phyloP scores from a whole-genome alignment of 306 rosid species.

The Trifolium fragiferum region DNA sequence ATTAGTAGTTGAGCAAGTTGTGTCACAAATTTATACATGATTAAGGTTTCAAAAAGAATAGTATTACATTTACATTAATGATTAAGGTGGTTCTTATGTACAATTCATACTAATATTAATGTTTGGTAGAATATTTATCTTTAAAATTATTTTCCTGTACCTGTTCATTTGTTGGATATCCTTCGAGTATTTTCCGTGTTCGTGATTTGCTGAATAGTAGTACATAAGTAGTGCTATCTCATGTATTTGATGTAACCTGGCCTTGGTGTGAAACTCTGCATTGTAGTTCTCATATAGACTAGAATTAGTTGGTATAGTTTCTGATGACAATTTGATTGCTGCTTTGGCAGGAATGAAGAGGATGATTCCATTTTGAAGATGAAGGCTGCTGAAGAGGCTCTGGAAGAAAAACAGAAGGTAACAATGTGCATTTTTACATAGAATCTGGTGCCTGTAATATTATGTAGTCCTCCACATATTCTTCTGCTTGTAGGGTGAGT shows the following conservation, averaged over 20 bases:
- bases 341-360: slow-evolving; percentile 75
- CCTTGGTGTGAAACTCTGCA: neutral
- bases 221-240: neutral
- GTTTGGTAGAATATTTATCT: neutral
- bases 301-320: slow-evolving; percentile 42
- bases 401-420: slow-evolving; percentile 87
- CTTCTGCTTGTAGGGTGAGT: slow-evolving; percentile 4
- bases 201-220: neutral
- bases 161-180: slow-evolving; percentile 15
- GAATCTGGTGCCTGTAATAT: slow-evolving; percentile 13
- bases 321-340: slow-evolving; percentile 48
- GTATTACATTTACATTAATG: no score
- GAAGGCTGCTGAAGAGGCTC: slow-evolving; percentile 89
- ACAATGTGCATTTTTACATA: slow-evolving; percentile 13
- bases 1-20: neutral
- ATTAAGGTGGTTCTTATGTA: neutral
- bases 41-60: no score
- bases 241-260: neutral
- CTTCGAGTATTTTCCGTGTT: neutral
- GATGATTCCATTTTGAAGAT: slow-evolving; percentile 73
- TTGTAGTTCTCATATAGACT: slow-evolving; percentile 27
- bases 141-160: slow-evolving; percentile 2
- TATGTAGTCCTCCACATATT: neutral
- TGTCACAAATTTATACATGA: neutral
- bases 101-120: neutral